Percentiles rank a stretch among this genome's conserved stretches.
phyloP scores from a whole-genome alignment of 345 rosid species.

The Gossypium stocksii region DNA sequence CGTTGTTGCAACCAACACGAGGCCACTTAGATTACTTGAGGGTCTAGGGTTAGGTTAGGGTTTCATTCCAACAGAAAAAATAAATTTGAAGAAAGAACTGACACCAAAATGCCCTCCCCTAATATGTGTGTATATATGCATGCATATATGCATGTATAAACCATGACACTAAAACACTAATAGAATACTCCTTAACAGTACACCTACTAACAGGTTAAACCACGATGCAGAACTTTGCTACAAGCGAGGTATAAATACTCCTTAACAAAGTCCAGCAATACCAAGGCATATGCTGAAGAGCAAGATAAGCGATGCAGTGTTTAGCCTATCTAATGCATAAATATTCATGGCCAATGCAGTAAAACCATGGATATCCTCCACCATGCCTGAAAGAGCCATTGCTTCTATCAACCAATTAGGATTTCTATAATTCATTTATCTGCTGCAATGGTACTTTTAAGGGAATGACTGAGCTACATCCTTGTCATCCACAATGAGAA shows the following conservation, averaged over 20 bases:
- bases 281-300: background rate
- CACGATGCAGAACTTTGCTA: too few species aligned
- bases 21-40: background rate
- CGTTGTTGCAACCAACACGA: background rate
- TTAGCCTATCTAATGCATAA: background rate
- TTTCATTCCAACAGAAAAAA: background rate
- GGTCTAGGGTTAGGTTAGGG: background rate
- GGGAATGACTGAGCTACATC: background rate
- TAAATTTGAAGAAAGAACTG: background rate
- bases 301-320: background rate
- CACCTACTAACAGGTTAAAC: background rate
- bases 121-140: background rate
- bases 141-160: background rate
- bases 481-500: background rate
- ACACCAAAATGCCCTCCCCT: background rate
- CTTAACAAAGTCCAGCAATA: background rate
- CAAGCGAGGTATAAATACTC: too few species aligned
- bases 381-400: conserved; percentile 9
- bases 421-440: background rate
- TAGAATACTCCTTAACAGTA: background rate
- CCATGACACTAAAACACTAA: too few species aligned
- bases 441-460: background rate
- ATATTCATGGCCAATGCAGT: background rate
- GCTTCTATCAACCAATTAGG: background rate
- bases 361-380: background rate